phyloP scores from a whole-genome alignment of 2,329 filamentous ascomycete species.

The Ophiocordyceps camponoti-leonardi region DNA sequence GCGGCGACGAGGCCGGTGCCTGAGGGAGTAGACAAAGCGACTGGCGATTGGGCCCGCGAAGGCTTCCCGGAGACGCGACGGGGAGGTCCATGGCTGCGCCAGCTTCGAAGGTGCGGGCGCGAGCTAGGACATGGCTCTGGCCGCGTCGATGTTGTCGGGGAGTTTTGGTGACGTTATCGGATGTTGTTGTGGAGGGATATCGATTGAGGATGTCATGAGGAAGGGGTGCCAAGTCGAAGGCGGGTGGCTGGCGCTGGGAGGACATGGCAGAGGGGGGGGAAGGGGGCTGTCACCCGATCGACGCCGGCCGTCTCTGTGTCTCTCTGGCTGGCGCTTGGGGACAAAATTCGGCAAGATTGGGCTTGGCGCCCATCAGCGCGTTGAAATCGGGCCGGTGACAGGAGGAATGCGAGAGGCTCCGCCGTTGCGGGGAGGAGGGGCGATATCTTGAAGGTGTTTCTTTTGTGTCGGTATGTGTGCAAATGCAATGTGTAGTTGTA shows the following conservation, averaged over 20 bases:
- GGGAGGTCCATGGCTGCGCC: conserved; percentile 22
- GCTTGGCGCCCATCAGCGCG: conserved; percentile 12
- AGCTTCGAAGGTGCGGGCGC: conserved; percentile 29
- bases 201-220: conserved; percentile 29
- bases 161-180: conserved; percentile 19
- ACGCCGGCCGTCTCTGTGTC: not conserved
- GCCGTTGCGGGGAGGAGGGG: conserved; percentile 5
- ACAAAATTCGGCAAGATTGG: conserved; percentile 4
- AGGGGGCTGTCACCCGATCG: conserved; percentile 2
- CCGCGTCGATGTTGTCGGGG: conserved; percentile 45
- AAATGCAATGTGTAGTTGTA: not conserved
- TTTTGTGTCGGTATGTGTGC: not conserved
- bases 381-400: conserved; percentile 12
- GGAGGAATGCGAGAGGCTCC: conserved; percentile 4
- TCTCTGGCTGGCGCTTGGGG: not conserved
- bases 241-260: conserved; percentile 39
- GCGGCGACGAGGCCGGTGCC: conserved; percentile 30
- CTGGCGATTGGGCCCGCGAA: conserved; percentile 57
- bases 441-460: not conserved
- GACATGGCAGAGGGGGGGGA: conserved; percentile 29
- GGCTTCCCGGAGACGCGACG: conserved; percentile 35
- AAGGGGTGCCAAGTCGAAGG: conserved; percentile 24
- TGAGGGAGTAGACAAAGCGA: conserved; percentile 62
- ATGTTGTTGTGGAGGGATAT: conserved; percentile 53
- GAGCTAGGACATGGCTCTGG: conserved; percentile 49